Base-by-base conservation (phyloP, 2,329 filamentous ascomycete genomes). In the Alternaria consortialis region DNA sequence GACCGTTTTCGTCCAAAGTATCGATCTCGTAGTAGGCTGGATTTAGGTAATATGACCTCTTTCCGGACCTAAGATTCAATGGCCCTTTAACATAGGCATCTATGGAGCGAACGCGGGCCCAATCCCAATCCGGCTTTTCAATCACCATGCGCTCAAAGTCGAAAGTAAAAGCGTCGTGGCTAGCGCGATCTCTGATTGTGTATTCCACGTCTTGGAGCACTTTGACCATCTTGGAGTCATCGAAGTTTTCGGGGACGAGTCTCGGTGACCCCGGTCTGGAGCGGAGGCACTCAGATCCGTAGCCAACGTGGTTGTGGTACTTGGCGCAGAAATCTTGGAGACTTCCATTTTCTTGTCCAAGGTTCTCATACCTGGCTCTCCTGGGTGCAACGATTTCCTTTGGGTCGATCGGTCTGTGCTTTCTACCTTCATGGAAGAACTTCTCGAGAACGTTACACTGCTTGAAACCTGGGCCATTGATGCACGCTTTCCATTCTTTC, bases 251-350 rank as follows among this genome's bases (percentile, higher is more conserved):
- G 12, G 25, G 31, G 17, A 32, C 23, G 17, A 50, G 29, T 23
- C 15, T 17, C 11, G 40, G 20, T n/a, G 53, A 53, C 9, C 39
- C 43, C 13, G 46, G 37, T n/a, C 9, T 44, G 11, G 27, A 37
- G 15, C 13, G 36, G 32, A 52, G 53, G 17, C 58, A 60, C 29
- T 46, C 40, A 20, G 13, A 15, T 31, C 15, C 25, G 20, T 20
- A 12, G 40, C 36, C 11, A 23, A 20, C 48, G 17, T 58, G 55
- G 8, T 48, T 51, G 59, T 61, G 58, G 34, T 57, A 61, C 23
- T 31, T 11, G n/a, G 23, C 39, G 17, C 58, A 61, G 47, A 57
- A 52, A 15, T 25, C 9, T 53, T 34, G 44, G 37, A 56, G 20
- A 44, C 15, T 44, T 50, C 42, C 34, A 6, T 13, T 13, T 20